Evolutionary conservation across 2,329 filamentous ascomycete species (phyloP), one percentile per base, ranked within the genome.

Genomic region (Cercospora brassicicola): DNA sequence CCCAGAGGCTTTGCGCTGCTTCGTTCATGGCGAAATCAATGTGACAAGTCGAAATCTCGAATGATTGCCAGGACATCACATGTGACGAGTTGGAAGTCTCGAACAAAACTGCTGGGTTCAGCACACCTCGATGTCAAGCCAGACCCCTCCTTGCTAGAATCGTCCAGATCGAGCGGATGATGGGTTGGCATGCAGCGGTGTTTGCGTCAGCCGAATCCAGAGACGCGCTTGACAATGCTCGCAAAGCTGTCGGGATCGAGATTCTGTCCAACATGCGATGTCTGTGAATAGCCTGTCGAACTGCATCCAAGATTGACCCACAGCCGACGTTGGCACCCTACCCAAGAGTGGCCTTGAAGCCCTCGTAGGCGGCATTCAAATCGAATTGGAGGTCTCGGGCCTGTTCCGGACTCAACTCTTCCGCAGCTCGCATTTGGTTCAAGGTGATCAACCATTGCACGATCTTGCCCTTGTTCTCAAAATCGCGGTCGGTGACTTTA

Each of bases 401-500:
- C 81, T 97, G 93, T 67, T 94, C 90, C 75, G 96, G 91, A 73
- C 87, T 90, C 73, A 99, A 81, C 79, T 97, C 93, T 76, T 98
- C 94, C 1, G 93, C 93, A 8, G 94, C 95, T 77, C 92, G 92
- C 95, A 99, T 98, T 81, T 97, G 94, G 78, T 99, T 99, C 71
- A 99, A 84, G 6, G 92, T 91, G 75, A 99, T 99, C 73, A 99
- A 85, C 95, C 95, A 99, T 79, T 97, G 94, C 66, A 99, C 93
- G 74, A 99, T 98, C 85, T 98, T 98, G 74, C 92, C 93, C 73
- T 96, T 90, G 77, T 90, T 94, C 73, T 98, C 94, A 78, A 99
- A 99, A 76, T 98, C 94, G 70, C 90, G 88, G 78, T 96, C 93
- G 2, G 94, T 97, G 71, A 99, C 95, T 77, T 96, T 95, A 81